phyloP scores from a whole-genome alignment of 805 yeast species.

The Kuraishia capsulata region DNA sequence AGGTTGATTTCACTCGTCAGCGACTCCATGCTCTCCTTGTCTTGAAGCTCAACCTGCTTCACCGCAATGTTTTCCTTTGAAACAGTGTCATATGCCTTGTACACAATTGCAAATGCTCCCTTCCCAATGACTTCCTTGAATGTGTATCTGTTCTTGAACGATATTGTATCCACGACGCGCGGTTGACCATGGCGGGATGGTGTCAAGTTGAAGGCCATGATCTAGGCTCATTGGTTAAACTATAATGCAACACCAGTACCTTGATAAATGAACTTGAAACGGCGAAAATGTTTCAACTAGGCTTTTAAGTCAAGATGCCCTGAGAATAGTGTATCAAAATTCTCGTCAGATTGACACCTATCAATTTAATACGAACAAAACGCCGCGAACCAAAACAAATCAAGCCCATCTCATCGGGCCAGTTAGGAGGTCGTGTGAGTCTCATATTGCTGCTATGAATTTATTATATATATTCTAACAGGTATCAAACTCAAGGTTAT shows the following conservation, averaged over 20 bases:
- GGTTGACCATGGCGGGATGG: neutral
- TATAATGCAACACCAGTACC: neutral
- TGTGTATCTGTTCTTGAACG: slow-evolving; percentile 29
- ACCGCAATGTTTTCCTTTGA: slow-evolving; percentile 71
- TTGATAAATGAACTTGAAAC: too few relatives aligned
- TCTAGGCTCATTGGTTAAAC: neutral
- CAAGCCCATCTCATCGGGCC: too few relatives aligned
- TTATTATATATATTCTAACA: too few relatives aligned
- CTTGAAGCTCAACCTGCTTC: slow-evolving; percentile 61
- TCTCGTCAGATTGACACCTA: too few relatives aligned
- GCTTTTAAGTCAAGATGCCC: too few relatives aligned
- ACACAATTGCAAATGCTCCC: slow-evolving; percentile 90
- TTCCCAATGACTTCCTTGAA: slow-evolving; percentile 64
- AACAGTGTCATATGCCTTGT: slow-evolving; percentile 47
- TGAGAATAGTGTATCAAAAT: too few relatives aligned
- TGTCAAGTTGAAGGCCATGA: neutral
- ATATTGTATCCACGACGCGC: neutral
- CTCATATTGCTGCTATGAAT: too few relatives aligned
- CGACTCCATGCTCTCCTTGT: slow-evolving; percentile 30
- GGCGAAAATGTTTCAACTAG: too few relatives aligned
- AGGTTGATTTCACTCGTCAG: slow-evolving; percentile 63
- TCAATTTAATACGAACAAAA: too few relatives aligned
- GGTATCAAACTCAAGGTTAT: too few relatives aligned
- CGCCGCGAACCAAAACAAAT: too few relatives aligned
- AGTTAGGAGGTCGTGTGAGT: too few relatives aligned